phyloP scores from a whole-genome alignment of 2,329 filamentous ascomycete genomes.

The Diaporthe citriasiana region DNA sequence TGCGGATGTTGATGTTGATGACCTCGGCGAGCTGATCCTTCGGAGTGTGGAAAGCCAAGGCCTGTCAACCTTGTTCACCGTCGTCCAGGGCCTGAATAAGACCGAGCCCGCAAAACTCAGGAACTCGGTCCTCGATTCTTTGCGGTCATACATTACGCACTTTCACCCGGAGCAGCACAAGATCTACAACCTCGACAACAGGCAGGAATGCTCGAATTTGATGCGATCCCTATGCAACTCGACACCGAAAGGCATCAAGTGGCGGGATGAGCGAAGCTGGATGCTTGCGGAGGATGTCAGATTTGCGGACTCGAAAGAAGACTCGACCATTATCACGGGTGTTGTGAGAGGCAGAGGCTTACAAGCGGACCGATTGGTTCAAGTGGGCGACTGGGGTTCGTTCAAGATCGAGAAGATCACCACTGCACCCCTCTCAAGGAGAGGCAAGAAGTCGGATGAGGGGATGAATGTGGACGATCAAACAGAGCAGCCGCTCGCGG shows the following conservation, averaged over 20 bases:
- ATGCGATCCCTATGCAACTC: constrained; percentile 93
- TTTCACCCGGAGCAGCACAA: constrained; percentile 96
- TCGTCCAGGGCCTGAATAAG: constrained; percentile 83
- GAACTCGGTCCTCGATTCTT: constrained; percentile 80
- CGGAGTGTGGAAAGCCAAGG: constrained; percentile 93
- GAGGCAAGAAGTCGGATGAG: constrained; percentile 72
- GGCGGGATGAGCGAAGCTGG: constrained; percentile 96
- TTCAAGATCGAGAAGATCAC: constrained; percentile 94
- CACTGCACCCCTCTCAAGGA: constrained; percentile 76
- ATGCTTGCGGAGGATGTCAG: constrained; percentile 88
- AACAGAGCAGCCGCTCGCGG: constrained; percentile 73
- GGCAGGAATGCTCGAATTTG: constrained; percentile 91
- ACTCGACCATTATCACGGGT: constrained; percentile 83
- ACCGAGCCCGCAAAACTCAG: constrained; percentile 85
- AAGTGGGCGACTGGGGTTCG: constrained; percentile 93
- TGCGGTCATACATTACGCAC: constrained; percentile 93
- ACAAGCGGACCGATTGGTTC: constrained; percentile 90
- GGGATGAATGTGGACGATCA: constrained; percentile 77
- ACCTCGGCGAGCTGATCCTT: constrained; percentile 86
- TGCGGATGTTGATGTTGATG: constrained; percentile 85
- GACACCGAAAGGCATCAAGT: constrained; percentile 92
- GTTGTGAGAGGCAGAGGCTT: constrained; percentile 87
- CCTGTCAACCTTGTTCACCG: constrained; percentile 90
- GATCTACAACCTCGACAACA: constrained; percentile 87
- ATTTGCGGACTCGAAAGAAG: constrained; percentile 73